A percentile compares a stretch with the other conserved stretches of the same genome.
Conservation (phyloP, 2,329 filamentous ascomycete species). For the Ophiostoma sp. region DNA sequence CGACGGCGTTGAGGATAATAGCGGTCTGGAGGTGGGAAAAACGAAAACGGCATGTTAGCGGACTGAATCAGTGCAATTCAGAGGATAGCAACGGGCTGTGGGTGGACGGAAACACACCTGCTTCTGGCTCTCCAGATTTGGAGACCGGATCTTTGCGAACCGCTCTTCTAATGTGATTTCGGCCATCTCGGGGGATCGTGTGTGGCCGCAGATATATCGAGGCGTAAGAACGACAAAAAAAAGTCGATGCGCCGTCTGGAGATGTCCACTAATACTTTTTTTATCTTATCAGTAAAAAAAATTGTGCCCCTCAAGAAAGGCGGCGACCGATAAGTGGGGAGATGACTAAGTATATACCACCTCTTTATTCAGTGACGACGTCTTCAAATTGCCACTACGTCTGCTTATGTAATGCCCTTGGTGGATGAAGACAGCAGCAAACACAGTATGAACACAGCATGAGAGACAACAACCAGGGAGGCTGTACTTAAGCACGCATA, state of each 20-base stretch:
- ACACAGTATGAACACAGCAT: too few species aligned
- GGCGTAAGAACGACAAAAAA: slow-evolving; percentile 9
- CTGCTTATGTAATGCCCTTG: neutral
- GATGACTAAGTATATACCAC: neutral
- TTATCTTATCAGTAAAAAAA: slow-evolving; percentile 25
- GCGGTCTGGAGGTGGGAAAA: slow-evolving; percentile 53
- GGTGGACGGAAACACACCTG: slow-evolving; percentile 53
- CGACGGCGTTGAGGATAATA: slow-evolving; percentile 82
- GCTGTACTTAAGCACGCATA: neutral
- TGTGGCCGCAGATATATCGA: slow-evolving; percentile 2
- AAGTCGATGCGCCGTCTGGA: slow-evolving; percentile 2
- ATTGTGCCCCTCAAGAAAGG: slow-evolving; percentile 18
- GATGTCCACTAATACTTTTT: slow-evolving; percentile 17
- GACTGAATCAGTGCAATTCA: neutral
- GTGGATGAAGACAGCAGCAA: too few species aligned
- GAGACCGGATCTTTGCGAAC: slow-evolving; percentile 94
- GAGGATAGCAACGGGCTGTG: neutral
- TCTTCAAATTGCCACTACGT: neutral
- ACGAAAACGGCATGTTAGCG: neutral
- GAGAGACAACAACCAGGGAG: neutral
- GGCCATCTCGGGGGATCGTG: slow-evolving; percentile 38
- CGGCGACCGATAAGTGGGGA: slow-evolving; percentile 10
- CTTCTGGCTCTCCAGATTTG: slow-evolving; percentile 91
- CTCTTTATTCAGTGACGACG: neutral
- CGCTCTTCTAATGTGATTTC: slow-evolving; percentile 68